These are phyloP conservation scores for Saccharomyces paradoxus DNA, from an alignment of 805 yeast species.

Conservation along the genomic window DNA sequence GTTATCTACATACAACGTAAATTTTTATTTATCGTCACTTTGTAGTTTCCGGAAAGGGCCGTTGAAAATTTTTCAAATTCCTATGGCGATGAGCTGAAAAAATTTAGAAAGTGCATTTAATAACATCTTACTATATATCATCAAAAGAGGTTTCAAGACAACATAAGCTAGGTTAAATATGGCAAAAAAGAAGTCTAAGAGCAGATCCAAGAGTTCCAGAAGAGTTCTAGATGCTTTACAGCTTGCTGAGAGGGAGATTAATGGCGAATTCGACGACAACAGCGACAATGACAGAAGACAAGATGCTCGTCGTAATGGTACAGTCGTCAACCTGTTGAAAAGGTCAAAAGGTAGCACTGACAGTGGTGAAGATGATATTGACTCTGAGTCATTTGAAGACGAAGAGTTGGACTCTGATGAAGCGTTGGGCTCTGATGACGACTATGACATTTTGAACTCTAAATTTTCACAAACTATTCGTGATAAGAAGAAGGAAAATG, in stretches of 20 bases:
- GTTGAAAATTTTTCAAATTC: not conserved
- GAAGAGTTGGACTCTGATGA: constrained; percentile 80
- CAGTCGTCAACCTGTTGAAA: constrained; percentile 33
- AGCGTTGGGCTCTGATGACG: constrained; percentile 78
- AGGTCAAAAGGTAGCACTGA: constrained; percentile 7
- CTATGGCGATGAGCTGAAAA: constrained; percentile 4
- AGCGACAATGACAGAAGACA: constrained; percentile 27
- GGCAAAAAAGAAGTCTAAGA: constrained; percentile 24
- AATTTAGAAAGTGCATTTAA: constrained; percentile 1
- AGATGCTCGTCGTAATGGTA: constrained; percentile 27
- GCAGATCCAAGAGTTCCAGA: constrained; percentile 23
- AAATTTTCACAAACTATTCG: constrained; percentile 63
- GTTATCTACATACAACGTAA: not conserved
- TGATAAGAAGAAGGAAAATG: constrained; percentile 40
- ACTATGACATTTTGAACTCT: constrained; percentile 52
- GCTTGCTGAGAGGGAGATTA: constrained; percentile 37
- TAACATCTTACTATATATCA: not conserved
- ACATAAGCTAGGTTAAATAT: constrained; percentile 3
- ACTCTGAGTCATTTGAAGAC: constrained; percentile 39
- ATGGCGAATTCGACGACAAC: constrained; percentile 24
- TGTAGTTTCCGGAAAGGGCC: not conserved
- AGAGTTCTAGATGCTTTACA: constrained; percentile 46
- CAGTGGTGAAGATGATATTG: constrained; percentile 20
- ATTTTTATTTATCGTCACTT: not conserved
- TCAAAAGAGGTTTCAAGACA: not conserved